phyloP scores from a whole-genome alignment of 2,329 filamentous ascomycete species.

The Aspergillus nomiae region DNA sequence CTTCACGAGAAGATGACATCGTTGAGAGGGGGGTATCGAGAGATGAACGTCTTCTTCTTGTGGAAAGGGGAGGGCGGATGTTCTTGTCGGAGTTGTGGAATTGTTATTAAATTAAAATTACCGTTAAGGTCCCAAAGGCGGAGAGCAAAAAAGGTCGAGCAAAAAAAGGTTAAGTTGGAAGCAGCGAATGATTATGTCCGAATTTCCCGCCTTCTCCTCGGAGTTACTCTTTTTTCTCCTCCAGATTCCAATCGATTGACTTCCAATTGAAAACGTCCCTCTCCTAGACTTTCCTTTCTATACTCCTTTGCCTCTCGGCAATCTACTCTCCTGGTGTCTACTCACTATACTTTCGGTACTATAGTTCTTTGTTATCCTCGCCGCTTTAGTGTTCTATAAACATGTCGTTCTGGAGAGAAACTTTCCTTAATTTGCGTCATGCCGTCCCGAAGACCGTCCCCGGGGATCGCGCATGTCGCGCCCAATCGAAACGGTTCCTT shows the following conservation, averaged over 20 bases:
- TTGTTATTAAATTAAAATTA: not conserved
- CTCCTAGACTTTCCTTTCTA: not conserved
- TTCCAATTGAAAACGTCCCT: slow-evolving; percentile 2
- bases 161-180: slow-evolving; percentile 1
- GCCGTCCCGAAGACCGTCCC: slow-evolving; percentile 63
- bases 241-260: not conserved
- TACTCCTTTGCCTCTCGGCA: not conserved
- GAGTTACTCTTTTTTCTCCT: slow-evolving; percentile 7
- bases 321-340: not conserved
- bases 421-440: slow-evolving; percentile 34
- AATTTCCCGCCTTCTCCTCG: slow-evolving; percentile 24
- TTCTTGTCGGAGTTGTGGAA: slow-evolving; percentile 1
- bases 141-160: slow-evolving; percentile 2
- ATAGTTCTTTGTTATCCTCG: not conserved
- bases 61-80: not conserved
- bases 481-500: slow-evolving; percentile 33
- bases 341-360: not conserved
- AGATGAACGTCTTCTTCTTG: slow-evolving; percentile 1
- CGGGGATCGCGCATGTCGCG: slow-evolving; percentile 48
- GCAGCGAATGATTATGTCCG: slow-evolving; percentile 19
- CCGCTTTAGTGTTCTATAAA: not conserved
- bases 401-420: slow-evolving; percentile 39
- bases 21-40: not conserved
- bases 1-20: slow-evolving; percentile 54
- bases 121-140: not conserved